Evolutionary conservation across 169 alveolate genomes (phyloP), one percentile per base, ranked within the genome.

Genomic region (Sarcocystis neurona): DNA sequence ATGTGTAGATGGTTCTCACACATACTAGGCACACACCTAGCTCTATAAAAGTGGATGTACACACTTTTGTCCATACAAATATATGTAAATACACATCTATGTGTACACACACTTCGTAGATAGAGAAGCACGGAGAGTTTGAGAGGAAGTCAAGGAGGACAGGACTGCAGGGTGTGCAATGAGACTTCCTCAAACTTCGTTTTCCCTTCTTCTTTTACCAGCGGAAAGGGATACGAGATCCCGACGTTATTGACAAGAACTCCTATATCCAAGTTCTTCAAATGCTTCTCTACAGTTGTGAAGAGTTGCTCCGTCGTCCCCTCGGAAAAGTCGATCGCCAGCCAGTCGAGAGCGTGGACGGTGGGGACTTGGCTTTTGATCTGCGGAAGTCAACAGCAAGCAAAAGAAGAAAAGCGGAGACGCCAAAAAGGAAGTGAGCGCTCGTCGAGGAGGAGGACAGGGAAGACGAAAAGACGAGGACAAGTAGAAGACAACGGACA

Each of bases 231-330:
- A 53, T 94, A 94, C 34, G 93, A 79, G 32, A 93, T 39, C 27
- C 96, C 96, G 77, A 92, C 96, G 79, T 94, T 94, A 91, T 94
- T 94, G 72, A 94, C 85, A 37, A 93, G 92, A 39, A 94, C 41
- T 0, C 95, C 95, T 10, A 94, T 78, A 46, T 91, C 34, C n/a
- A 41, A 34, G 23, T 34, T 60, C 72, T 75, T 10, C 39, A 85
- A 39, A 5, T 70, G 78, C 2, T 12, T 72, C 27, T 70, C 39
- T 3, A 85, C 34, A 27, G 47, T 60, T 34, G 32, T 34, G 39
- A 50, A 48, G 46, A 85, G 39, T 6, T 60, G 48, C 30, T 85
- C 90, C 15, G 78, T 30, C 1, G 53, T 5, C 32, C 60, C 90
- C 41, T 37, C 58, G 15, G 84, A 60, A 60, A 85, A 85, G 41